A percentile compares a stretch with the other conserved stretches of the same genome.
These are phyloP conservation scores for Lenwebbia sp. DNA, from an alignment of 345 rosid genomes.

Conservation along the genomic window DNA sequence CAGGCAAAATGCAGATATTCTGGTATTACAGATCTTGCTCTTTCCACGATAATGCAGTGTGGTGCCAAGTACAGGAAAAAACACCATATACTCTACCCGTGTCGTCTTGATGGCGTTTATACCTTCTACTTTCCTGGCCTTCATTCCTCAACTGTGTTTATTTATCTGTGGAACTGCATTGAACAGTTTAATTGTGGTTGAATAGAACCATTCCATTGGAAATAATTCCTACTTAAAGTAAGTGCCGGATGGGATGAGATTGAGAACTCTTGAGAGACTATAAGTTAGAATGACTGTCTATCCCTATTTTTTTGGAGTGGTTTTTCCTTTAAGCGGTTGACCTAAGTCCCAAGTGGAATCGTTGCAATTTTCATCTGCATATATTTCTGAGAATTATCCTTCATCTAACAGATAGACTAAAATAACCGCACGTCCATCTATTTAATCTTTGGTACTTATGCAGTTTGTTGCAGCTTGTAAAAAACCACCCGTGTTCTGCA, in stretches of 20 bases:
- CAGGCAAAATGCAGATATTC: not conserved
- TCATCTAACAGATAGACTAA: not conserved
- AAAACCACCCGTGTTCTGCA: conserved; percentile 57
- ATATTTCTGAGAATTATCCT: not conserved
- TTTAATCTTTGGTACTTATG: conserved; percentile 4
- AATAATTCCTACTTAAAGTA: not conserved
- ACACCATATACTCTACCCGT: not conserved
- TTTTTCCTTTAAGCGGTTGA: not conserved
- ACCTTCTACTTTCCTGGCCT: not conserved
- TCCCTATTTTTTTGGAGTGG: not conserved
- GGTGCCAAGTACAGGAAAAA: not conserved
- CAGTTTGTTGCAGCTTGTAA: conserved; percentile 75
- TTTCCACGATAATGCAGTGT: not conserved
- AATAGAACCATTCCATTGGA: not conserved
- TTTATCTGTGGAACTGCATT: not conserved
- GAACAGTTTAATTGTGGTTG: not conserved
- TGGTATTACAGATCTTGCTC: not conserved
- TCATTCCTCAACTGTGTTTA: not conserved
- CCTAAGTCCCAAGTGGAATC: not conserved
- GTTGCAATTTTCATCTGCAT: not conserved
- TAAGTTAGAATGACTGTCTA: not conserved
- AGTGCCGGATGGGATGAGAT: not conserved
- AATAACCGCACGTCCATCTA: not conserved
- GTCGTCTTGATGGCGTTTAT: not conserved
- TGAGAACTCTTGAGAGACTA: not conserved